phyloP scores from a whole-genome alignment of 1,284 basidiomycete species.

The Phaffia rhodozyma region DNA sequence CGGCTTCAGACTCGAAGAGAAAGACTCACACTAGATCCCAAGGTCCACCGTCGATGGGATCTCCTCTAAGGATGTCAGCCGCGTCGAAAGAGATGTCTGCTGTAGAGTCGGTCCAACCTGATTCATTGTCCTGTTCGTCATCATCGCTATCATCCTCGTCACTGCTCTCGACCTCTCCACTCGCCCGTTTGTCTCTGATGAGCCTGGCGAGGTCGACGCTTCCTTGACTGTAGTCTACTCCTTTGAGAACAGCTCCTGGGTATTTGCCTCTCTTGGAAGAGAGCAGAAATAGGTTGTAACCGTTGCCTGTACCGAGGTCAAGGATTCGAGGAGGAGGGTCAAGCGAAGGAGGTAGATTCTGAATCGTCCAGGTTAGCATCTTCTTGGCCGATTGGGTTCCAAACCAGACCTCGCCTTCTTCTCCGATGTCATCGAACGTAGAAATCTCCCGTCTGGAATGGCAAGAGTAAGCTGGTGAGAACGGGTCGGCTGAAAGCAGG shows the following conservation, averaged over 20 bases:
- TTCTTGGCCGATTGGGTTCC: slow-evolving; percentile 35
- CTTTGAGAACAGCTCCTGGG: slow-evolving; percentile 24
- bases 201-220: slow-evolving; percentile 25
- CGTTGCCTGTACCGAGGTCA: slow-evolving; percentile 37
- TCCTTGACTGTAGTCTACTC: slow-evolving; percentile 35
- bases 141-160: slow-evolving; percentile 2
- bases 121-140: background rate
- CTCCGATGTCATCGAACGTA: slow-evolving; percentile 35
- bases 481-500: slow-evolving; percentile 7
- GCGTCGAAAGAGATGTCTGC: slow-evolving; percentile 23
- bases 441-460: slow-evolving; percentile 28
- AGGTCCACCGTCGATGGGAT: slow-evolving; percentile 16
- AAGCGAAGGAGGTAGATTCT: slow-evolving; percentile 20
- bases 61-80: slow-evolving; percentile 28
- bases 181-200: slow-evolving; percentile 6
- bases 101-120: background rate
- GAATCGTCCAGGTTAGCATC: slow-evolving; percentile 31
- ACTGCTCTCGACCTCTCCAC: background rate
- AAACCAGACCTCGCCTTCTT: slow-evolving; percentile 39
- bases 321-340: slow-evolving; percentile 22
- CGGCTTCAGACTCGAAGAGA: background rate
- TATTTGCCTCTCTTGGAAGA: slow-evolving; percentile 25
- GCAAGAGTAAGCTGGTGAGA: background rate
- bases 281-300: slow-evolving; percentile 35
- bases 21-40: slow-evolving; percentile 31